These are phyloP conservation scores for Myriosclerotinia scirpicola DNA, from an alignment of 2,329 filamentous ascomycete species.

Conservation along the genomic window DNA sequence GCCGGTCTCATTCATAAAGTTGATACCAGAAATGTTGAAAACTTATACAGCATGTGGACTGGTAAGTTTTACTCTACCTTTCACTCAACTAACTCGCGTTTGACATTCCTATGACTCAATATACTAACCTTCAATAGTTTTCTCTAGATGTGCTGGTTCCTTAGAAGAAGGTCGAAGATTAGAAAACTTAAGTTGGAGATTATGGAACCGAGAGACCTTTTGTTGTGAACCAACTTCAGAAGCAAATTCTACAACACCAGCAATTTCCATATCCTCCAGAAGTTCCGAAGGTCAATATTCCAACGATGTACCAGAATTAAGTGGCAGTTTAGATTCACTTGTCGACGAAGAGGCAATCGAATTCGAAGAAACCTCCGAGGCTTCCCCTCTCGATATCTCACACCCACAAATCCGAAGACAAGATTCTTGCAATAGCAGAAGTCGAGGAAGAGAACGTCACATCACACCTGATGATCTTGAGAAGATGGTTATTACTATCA, in stretches of 20 bases:
- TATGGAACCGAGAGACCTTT: slow-evolving; percentile 93
- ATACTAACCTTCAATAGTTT: slow-evolving; percentile 57
- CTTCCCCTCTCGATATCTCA: slow-evolving; percentile 56
- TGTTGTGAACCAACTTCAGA: slow-evolving; percentile 70
- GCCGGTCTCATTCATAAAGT: slow-evolving; percentile 91
- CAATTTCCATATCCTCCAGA: slow-evolving; percentile 42
- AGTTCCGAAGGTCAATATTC: slow-evolving; percentile 42
- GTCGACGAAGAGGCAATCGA: slow-evolving; percentile 67
- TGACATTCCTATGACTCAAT: slow-evolving; percentile 2
- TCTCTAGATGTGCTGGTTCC: slow-evolving; percentile 90
- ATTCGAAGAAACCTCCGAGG: slow-evolving; percentile 49
- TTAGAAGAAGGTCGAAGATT: slow-evolving; percentile 89
- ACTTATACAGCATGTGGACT: slow-evolving; percentile 95
- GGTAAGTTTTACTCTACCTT: slow-evolving; percentile 57
- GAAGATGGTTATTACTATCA: slow-evolving; percentile 91
- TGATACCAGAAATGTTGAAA: slow-evolving; percentile 88
- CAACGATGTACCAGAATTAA: slow-evolving; percentile 69
- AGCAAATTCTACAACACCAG: slow-evolving; percentile 47
- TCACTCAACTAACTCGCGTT: slow-evolving; percentile 11
- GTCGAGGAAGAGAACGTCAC: slow-evolving; percentile 76
- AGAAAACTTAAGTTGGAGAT: slow-evolving; percentile 93
- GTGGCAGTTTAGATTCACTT: slow-evolving; percentile 73
- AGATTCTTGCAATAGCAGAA: slow-evolving; percentile 71
- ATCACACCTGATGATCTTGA: slow-evolving; percentile 91
- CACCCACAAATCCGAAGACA: slow-evolving; percentile 65